Base-by-base conservation (phyloP, 306 rosid species). In the Cicer yamashitae region DNA sequence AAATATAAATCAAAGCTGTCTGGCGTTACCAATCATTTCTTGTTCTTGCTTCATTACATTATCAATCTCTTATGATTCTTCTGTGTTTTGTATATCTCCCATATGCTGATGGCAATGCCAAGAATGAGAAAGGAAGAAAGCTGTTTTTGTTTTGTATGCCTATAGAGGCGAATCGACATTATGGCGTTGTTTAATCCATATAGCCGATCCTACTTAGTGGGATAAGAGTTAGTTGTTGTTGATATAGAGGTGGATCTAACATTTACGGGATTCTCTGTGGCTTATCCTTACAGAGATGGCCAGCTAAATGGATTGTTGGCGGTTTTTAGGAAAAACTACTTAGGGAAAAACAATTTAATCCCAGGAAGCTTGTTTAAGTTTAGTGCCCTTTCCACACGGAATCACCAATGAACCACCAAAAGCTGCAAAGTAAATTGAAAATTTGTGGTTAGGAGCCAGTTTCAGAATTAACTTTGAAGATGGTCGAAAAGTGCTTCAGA, bases 41-140 rank as follows among this genome's bases (percentile, higher is more conserved):
- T 60, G 18, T 60, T 60, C 18, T 60, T 37, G 18, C 11, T 37
- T 60, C 20, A 12, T 60, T 34, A 34, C 20, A 37, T 14, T 37
- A 6, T 34, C 67, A 60, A 60, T 60, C 10, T 6, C 14, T 13
- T 60, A 59, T 59, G 18, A 59, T 30, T 11, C 6, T 20, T 52
- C 25, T 57, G 65, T 59, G 65, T 59, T 56, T 30, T 25, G 15
- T 34, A 59, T 25, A 59, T 58, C 43, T 59, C 43, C 65, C 17
- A 25, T 30, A 7, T 13, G 65, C 6, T 59, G 18, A 59, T 59
- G 17, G 41, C 22, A 52, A 52, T 52, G 59, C 9, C 59, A 52
- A 15, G 25, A 52, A 14, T 52, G 22, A 52, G 25, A 52, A 52
- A 52, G 58, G 25, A 6, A 52, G 7, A 52, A 15, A 14, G 8